Percentiles rank a stretch among this genome's conserved stretches.
These are phyloP conservation scores for Leishmania guyanensis DNA, from an alignment of 208 protist genomes.

Conservation along the genomic window DNA sequence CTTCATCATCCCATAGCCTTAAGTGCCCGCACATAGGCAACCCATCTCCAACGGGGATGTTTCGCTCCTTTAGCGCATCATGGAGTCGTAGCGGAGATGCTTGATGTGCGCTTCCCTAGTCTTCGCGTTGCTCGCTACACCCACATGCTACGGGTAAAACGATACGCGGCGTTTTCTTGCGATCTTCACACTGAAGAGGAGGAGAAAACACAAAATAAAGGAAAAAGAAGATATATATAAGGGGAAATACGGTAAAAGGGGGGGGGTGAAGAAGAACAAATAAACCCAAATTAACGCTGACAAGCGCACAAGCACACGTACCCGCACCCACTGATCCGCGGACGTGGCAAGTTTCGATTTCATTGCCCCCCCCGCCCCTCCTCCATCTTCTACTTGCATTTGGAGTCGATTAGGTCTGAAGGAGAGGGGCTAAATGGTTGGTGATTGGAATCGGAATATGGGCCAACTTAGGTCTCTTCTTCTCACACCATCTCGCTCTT, in stretches of 20 bases:
- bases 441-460: background rate
- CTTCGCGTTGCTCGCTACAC: background rate
- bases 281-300: background rate
- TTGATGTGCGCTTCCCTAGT: background rate
- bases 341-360: background rate
- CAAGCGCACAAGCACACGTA: background rate
- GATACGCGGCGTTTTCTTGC: background rate
- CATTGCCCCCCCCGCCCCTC: background rate
- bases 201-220: too few species aligned
- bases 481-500: background rate
- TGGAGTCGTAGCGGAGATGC: background rate
- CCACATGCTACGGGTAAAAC: background rate
- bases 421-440: background rate
- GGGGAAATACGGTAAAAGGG: background rate
- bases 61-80: background rate
- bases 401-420: background rate
- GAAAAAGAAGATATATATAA: background rate
- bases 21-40: background rate
- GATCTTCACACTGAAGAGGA: background rate
- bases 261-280: background rate
- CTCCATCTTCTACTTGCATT: background rate
- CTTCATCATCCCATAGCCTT: background rate
- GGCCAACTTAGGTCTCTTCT: background rate
- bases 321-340: background rate
- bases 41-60: background rate